Percentiles rank a stretch among this genome's conserved stretches.
Conservation (phyloP, 73 alveolate genomes). For the Paramecium tetraurelia region DNA sequence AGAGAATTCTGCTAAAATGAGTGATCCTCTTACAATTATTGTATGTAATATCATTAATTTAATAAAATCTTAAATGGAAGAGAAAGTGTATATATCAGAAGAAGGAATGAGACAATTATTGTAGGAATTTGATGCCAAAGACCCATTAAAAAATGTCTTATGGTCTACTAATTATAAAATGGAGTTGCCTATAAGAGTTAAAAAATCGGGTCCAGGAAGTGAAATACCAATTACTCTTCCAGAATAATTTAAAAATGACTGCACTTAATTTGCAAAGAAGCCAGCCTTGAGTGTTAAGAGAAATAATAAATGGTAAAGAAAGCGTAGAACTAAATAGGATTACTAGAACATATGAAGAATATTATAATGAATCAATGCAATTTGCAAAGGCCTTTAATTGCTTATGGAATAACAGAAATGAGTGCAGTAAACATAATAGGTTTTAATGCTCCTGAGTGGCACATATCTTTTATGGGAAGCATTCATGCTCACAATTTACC, state of each 20-base stretch:
- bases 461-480: slow-evolving; percentile 76
- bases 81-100: slow-evolving; percentile 53
- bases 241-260: slow-evolving; percentile 18
- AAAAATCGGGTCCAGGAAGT: slow-evolving; percentile 57
- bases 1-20: background rate
- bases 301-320: slow-evolving; percentile 39
- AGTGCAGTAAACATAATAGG: slow-evolving; percentile 78
- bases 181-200: slow-evolving; percentile 55
- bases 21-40: background rate
- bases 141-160: slow-evolving; percentile 45
- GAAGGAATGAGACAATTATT: slow-evolving; percentile 49
- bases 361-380: slow-evolving; percentile 45
- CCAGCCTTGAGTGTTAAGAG: slow-evolving; percentile 70
- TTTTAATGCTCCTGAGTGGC: slow-evolving; percentile 87
- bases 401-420: slow-evolving; percentile 71
- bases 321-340: background rate
- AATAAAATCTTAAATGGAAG: slow-evolving; percentile 37
- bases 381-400: slow-evolving; percentile 81
- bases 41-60: background rate
- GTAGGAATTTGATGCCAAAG: slow-evolving; percentile 25
- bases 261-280: background rate
- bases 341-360: slow-evolving; percentile 71
- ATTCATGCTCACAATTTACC: slow-evolving; percentile 75
- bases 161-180: slow-evolving; percentile 59
- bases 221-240: slow-evolving; percentile 46